phyloP scores from a whole-genome alignment of 1,284 basidiomycete genomes.

The Termitomyces sp. region DNA sequence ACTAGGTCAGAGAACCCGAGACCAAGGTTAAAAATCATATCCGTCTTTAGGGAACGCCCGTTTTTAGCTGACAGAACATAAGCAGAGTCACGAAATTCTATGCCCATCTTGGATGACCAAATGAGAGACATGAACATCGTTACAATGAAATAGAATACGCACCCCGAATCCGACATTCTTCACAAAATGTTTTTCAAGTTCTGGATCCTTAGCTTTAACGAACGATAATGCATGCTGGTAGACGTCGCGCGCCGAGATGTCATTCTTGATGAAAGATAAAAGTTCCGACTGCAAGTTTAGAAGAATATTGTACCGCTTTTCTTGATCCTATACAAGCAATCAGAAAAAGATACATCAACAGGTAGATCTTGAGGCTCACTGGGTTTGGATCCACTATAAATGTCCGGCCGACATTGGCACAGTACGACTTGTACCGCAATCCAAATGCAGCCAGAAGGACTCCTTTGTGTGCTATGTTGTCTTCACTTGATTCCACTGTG shows the following conservation, averaged over 20 bases:
- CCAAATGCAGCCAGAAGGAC: slow-evolving; percentile 88
- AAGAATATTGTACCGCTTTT: slow-evolving; percentile 78
- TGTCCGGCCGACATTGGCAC: slow-evolving; percentile 87
- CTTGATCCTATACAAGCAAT: slow-evolving; percentile 66
- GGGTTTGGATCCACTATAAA: slow-evolving; percentile 94
- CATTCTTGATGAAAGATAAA: slow-evolving; percentile 77
- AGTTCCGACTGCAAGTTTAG: slow-evolving; percentile 78
- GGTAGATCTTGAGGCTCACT: slow-evolving; percentile 36
- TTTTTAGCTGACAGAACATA: slow-evolving; percentile 86
- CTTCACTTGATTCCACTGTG: slow-evolving; percentile 80
- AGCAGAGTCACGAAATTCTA: slow-evolving; percentile 90
- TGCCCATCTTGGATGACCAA: slow-evolving; percentile 60
- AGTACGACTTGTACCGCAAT: slow-evolving; percentile 91
- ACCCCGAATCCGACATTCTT: slow-evolving; percentile 93
- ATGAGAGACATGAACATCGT: slow-evolving; percentile 12
- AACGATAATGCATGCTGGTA: slow-evolving; percentile 76
- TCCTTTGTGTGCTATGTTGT: slow-evolving; percentile 85
- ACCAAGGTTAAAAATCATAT: slow-evolving; percentile 84
- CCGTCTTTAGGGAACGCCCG: slow-evolving; percentile 60
- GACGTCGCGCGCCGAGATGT: slow-evolving; percentile 71
- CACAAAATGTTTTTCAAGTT: slow-evolving; percentile 79
- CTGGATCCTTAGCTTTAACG: slow-evolving; percentile 74
- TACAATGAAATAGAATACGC: slow-evolving; percentile 21
- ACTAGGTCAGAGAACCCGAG: slow-evolving; percentile 82
- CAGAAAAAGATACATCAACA: slow-evolving; percentile 1